Conservation (phyloP, 106 monocot species). For the Acanthochlamys bracteata region DNA sequence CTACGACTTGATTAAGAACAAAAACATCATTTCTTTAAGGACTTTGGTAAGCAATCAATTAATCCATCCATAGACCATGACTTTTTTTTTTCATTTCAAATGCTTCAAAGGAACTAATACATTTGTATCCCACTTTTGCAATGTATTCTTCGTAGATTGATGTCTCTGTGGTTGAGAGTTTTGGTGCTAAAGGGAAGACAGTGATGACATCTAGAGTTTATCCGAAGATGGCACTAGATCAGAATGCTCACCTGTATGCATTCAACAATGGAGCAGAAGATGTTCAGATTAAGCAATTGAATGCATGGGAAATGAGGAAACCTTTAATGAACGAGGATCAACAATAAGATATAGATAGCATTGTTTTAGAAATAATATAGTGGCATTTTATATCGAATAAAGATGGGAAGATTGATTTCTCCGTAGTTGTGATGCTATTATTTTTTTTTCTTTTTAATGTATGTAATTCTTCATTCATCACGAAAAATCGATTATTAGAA, state of each 20-base stretch:
- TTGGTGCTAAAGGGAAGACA: constrained; percentile 8
- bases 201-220: constrained; percentile 11
- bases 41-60: not conserved
- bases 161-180: constrained; percentile 13
- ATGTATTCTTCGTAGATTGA: constrained; percentile 2
- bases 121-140: not conserved
- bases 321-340: constrained; percentile 1
- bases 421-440: too few species aligned
- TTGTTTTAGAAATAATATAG: too few species aligned
- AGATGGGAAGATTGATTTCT: too few species aligned
- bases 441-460: too few species aligned
- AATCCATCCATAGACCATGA: too few species aligned
- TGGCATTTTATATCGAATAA: too few species aligned
- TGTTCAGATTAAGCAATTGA: not conserved
- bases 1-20: constrained; percentile 10
- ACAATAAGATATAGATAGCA: too few species aligned
- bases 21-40: not conserved
- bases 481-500: too few species aligned
- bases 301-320: constrained; percentile 4
- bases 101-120: not conserved
- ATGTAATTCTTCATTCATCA: too few species aligned
- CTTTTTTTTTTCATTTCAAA: not conserved
- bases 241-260: constrained; percentile 6
- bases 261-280: constrained; percentile 5
- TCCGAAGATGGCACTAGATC: not conserved